Conservation (phyloP, 2,329 filamentous ascomycete genomes). For the Trichoderma asperellum region DNA sequence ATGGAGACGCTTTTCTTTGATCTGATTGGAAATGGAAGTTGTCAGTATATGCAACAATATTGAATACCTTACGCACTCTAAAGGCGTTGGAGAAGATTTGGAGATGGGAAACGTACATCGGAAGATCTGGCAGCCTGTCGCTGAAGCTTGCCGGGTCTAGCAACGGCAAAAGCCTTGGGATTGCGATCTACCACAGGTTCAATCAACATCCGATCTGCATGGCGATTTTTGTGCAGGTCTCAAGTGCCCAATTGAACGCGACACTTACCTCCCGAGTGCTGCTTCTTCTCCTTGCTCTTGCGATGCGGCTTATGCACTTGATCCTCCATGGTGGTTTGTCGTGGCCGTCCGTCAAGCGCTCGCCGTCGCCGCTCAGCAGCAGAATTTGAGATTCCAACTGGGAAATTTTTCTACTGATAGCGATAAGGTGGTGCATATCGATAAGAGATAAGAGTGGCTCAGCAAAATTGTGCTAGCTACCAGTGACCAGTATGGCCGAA, state of each 20-base stretch:
- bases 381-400: constrained; percentile 21
- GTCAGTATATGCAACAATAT: constrained; percentile 32
- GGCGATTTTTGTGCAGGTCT: not conserved
- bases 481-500: not conserved
- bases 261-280: constrained; percentile 58
- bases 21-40: constrained; percentile 51
- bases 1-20: constrained; percentile 95
- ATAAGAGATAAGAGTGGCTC: constrained; percentile 1
- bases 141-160: constrained; percentile 78
- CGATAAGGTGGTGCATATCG: constrained; percentile 27
- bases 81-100: constrained; percentile 28
- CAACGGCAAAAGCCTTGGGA: constrained; percentile 87
- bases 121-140: constrained; percentile 73
- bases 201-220: not conserved
- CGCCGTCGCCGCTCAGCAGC: constrained; percentile 30
- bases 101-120: constrained; percentile 57
- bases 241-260: not conserved
- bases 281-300: constrained; percentile 85
- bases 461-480: not conserved
- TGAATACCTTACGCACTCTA: not conserved
- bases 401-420: constrained; percentile 30
- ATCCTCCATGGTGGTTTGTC: constrained; percentile 65
- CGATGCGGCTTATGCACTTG: constrained; percentile 86
- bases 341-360: constrained; percentile 16
- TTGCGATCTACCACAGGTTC: constrained; percentile 63